A percentile compares a stretch with the other conserved stretches of the same genome.
Evolutionary conservation across 306 rosid genomes (phyloP).

Genomic region (Quercus variabilis): DNA sequence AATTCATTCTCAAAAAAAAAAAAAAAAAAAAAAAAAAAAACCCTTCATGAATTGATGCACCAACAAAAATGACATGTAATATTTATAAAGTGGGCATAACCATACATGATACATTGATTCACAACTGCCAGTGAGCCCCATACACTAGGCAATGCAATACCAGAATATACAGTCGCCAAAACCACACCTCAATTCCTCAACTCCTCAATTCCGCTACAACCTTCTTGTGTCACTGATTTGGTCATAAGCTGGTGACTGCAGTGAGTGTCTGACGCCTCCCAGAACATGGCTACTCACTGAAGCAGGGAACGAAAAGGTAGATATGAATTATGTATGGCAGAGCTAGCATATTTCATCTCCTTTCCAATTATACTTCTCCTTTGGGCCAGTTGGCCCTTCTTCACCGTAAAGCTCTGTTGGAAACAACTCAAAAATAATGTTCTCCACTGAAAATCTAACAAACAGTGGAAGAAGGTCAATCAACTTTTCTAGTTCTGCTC

Average conservation of each 20-base stretch:
- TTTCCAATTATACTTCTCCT: constrained; percentile 81
- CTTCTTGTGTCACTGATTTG: not conserved
- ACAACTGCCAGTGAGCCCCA: not conserved
- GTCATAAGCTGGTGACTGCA: not conserved
- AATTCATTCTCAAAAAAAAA: not conserved
- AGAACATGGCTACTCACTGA: not conserved
- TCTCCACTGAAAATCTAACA: constrained; percentile 80
- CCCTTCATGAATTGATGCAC: not conserved
- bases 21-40: too few species aligned
- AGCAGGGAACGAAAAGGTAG: not conserved
- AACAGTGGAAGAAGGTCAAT: constrained; percentile 68
- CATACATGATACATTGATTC: not conserved
- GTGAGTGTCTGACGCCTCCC: not conserved
- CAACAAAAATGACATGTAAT: not conserved
- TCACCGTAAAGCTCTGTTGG: constrained; percentile 89
- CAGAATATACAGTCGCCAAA: not conserved
- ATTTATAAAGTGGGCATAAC: not conserved
- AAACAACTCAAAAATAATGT: constrained; percentile 64
- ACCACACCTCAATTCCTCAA: too few species aligned
- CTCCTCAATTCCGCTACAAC: not conserved
- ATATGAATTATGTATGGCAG: not conserved
- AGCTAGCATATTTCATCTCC: constrained; percentile 81
- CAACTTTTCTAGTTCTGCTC: constrained; percentile 67
- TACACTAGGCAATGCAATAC: not conserved
- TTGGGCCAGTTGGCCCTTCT: constrained; percentile 98